Evolutionary conservation across 805 yeast genomes (phyloP), one percentile per base, ranked within the genome.

Genomic region (Candida hispaniensis): DNA sequence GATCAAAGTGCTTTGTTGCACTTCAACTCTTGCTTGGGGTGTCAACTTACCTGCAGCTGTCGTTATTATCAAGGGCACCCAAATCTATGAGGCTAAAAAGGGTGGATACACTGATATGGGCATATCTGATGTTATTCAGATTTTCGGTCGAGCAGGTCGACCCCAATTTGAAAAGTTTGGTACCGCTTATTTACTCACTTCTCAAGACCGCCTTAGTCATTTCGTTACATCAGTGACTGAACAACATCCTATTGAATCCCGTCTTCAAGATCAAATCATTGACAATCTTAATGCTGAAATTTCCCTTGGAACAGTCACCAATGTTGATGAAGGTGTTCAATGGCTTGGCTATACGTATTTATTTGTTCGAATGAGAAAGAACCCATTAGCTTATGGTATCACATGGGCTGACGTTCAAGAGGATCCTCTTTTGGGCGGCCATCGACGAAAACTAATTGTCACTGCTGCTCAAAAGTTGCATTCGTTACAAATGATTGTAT

Each of bases 1-100:
- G 0, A 78, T 91, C 43, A 80, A 77, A 41, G 97, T 91, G 0
- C 60, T 91, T 11, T 79, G 93, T 49, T 85, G 95, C 67, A 91
- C 99, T 2, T 94, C 98, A 0, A 91, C 99, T 0, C 69, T 91
- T 40, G 99, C 99, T 0, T 91, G 99, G 99, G 99, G 99, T 69
- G 97, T 91, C 12, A 91, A 91, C 52, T 63, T 91, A 41, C 98
- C 99, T 2, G 98, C 98, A 5, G 96, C 95, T 2, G 94, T 85
- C 24, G 99, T 91, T 13, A 81, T 91, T 43, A 75, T 91, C 18
- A 91, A 91, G 50, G 99, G 99, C 0, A 91, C 99, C 0, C 94
- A 88, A 51, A 85, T 91, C 0, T 91, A 91, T 52, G 93, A 91
- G 52, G 69, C 97, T 0, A 82, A 86, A 52, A 79, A 78, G 35